Evolutionary conservation across 2,329 filamentous ascomycete genomes (phyloP), one percentile per base, ranked within the genome.

Genomic region (Lizonia empirigonia): DNA sequence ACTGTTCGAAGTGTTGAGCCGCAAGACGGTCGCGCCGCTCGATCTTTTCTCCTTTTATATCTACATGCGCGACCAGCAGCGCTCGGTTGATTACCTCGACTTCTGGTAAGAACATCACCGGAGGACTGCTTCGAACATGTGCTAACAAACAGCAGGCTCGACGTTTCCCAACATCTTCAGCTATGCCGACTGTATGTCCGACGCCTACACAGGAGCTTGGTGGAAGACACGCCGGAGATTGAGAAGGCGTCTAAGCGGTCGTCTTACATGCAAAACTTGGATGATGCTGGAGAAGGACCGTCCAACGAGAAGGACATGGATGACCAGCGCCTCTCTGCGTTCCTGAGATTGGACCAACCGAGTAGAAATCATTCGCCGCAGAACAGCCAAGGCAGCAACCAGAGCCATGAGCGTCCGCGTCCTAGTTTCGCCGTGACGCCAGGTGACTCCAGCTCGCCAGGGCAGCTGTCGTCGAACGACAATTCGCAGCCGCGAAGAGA

Each of bases 11-110:
- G 94, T 99, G 48, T 80, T 99, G 55, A 96, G 91, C 71, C 86
- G 95, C 62, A 87, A 91, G 59, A 99, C 94, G n/a, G 82, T 95
- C 16, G 90, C 95, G 39, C 94, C 94, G 0, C 93, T 99, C 50
- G 95, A 99, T 70, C 81, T 99, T 9, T 99, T 96, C 75, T 97
- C 92, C 2, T 99, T 99, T 79, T 99, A 99, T 77, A 99, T 99
- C 66, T 99, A 96, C 77, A 99, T 99, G 94, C 86, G 94, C 67
- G 95, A 99, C 74, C 92, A 97, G 76, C 94, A 99, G 75, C 86
- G 92, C 72, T 97, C 93, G 7, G 94, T 99, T 10, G 94, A 99
- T 70, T 99, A 99, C 68, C 80, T 99, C 33, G 94, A 99, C 72
- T 99, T 99, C 76, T 99, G 95, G 94, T 97, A 79, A 51, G 85